These are phyloP conservation scores for Gracilaria domingensis DNA, from an alignment of 23 red algal genomes.

Conservation along the genomic window DNA sequence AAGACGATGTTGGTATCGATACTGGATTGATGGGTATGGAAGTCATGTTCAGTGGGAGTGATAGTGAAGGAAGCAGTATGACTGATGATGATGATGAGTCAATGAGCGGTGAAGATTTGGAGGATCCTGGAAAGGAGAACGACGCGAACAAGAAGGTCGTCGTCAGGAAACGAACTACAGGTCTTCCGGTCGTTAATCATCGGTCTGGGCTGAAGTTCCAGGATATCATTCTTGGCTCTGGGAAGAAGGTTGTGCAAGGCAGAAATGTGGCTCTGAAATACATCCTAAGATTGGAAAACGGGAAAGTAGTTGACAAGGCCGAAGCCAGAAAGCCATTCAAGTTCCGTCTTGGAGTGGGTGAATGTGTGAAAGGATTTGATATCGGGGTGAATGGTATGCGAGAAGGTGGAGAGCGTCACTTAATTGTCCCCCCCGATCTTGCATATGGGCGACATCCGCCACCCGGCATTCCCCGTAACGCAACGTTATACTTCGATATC, in stretches of 20 bases:
- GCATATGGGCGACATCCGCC: conserved; percentile 74
- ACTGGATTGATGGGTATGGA: conserved; percentile 30
- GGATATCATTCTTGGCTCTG: conserved; percentile 68
- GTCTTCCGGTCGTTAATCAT: conserved; percentile 51
- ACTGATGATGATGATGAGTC: neutral
- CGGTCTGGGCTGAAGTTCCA: conserved; percentile 66
- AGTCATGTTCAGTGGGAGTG: neutral
- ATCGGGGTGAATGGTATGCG: conserved; percentile 77
- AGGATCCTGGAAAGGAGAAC: neutral
- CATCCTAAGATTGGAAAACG: conserved; percentile 66
- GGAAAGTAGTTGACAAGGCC: conserved; percentile 70
- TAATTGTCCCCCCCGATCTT: conserved; percentile 82
- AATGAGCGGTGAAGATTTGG: neutral
- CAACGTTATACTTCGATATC: conserved; percentile 96
- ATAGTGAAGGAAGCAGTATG: neutral
- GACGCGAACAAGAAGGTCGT: conserved; percentile 15
- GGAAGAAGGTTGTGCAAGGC: conserved; percentile 50
- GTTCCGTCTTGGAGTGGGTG: conserved; percentile 75
- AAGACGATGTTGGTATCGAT: neutral
- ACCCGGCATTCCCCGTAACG: conserved; percentile 75
- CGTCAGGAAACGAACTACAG: neutral
- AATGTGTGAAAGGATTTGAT: conserved; percentile 84
- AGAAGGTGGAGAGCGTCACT: conserved; percentile 71
- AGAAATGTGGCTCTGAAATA: conserved; percentile 72
- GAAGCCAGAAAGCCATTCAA: conserved; percentile 76